Evolutionary conservation across 2,329 filamentous ascomycete genomes (phyloP).

Genomic region (Ilyonectria robusta): DNA sequence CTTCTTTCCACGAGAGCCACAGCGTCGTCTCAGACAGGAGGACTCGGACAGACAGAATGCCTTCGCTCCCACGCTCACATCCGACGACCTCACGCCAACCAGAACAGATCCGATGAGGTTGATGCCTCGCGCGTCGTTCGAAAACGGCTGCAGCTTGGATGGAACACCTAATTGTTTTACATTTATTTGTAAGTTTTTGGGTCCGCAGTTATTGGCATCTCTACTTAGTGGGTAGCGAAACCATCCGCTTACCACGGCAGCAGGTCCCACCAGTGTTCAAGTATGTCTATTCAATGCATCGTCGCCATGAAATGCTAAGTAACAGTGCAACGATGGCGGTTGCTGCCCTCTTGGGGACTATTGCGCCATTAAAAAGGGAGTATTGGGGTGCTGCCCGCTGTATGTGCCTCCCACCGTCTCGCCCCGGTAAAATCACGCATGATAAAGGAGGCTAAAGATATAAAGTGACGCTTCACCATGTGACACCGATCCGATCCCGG

Average conservation of each 20-base stretch:
- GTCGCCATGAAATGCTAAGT: not conserved
- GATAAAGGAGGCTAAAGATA: slow-evolving; percentile 1
- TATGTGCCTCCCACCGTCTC: not conserved
- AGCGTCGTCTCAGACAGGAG: not conserved
- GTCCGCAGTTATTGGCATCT: no score
- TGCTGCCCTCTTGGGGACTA: slow-evolving; percentile 4
- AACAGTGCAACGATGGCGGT: slow-evolving; percentile 1
- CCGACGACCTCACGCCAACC: slow-evolving; percentile 1
- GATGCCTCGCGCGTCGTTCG: not conserved
- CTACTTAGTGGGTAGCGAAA: no score
- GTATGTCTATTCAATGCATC: slow-evolving; percentile 2
- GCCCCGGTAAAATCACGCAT: not conserved
- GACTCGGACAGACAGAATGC: not conserved
- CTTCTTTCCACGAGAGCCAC: slow-evolving; percentile 5
- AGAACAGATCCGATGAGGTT: slow-evolving; percentile 1
- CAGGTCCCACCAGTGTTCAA: slow-evolving; percentile 3
- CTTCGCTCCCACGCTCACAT: not conserved
- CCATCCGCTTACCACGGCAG: not conserved
- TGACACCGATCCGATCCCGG: not conserved
- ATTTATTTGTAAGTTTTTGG: no score
- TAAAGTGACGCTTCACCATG: slow-evolving; percentile 2
- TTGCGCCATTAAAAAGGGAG: not conserved
- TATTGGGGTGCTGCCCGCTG: not conserved
- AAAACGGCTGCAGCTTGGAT: no score
- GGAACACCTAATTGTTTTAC: not conserved